Base-by-base conservation (phyloP, 371 early-diverging fungal species). In the Blakeslea trispora region DNA sequence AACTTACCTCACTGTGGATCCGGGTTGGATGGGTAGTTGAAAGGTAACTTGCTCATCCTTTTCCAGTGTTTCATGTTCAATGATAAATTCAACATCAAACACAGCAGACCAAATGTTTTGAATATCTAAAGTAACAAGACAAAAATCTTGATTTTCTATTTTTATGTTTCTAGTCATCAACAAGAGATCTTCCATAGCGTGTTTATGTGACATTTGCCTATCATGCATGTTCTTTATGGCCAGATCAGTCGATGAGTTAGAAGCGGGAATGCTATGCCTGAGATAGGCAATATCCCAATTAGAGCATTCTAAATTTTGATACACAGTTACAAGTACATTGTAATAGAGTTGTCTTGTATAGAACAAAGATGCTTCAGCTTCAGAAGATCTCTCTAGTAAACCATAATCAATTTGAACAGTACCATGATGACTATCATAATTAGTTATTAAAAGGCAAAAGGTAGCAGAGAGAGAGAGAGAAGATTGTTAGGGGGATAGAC, bases 51-150 rank as follows among this genome's bases (percentile, higher is more conserved):
- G 41, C 22, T 53, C 32, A 0, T 45, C 19, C 31, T 62, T 35
- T 21, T 61, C 49, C 11, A 54, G 47, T 21, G 44, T 34, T n/a
- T 64, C 51, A 42, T 85, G 84, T 57, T 82, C 82, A 85, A 68
- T 45, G 3, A 58, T 68, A 68, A 91, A 85, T 3, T 72, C 66
- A 17, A 90, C 75, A 18, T 61, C 86, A 57, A 92, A 89, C 10
- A 88, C 81, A 17, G 79, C 70, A 7, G 80, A 83, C 88, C 91
- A 89, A 10, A 74, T 72, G 68, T 93, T 93, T 40, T 82, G 69
- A n/a, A 93, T 68, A 72, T 93, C 93, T 64, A 93, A 66, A 28
- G 89, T 87, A 31, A 91, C 60, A 34, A 93, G 62, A 69, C 85
- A 91, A 48, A 82, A 87, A 31, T 89, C 55, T 22, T 66, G 58